Evolutionary conservation across 768 basidiomycete species (phyloP).

Genomic region (Mrakia hoshinonis): DNA sequence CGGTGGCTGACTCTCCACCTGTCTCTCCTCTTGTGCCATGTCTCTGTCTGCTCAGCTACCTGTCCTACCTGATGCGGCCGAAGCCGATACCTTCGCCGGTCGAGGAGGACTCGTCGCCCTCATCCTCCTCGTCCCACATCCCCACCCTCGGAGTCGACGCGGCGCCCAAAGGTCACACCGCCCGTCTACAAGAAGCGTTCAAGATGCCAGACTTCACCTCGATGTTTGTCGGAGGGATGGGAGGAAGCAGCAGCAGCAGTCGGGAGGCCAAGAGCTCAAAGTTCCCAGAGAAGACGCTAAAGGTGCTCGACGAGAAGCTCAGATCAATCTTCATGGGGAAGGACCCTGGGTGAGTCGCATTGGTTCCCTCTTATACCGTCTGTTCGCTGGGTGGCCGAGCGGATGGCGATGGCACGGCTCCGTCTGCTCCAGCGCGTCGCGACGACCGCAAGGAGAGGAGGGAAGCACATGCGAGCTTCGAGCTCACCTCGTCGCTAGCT

Average conservation of each 20-base stretch:
- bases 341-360: slow-evolving; percentile 66
- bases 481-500: neutral
- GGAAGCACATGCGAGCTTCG: slow-evolving; percentile 2
- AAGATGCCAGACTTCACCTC: slow-evolving; percentile 31
- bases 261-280: slow-evolving; percentile 73
- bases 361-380: neutral
- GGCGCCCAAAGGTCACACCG: slow-evolving; percentile 53
- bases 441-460: neutral
- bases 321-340: slow-evolving; percentile 90
- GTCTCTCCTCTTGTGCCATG: slow-evolving; percentile 11
- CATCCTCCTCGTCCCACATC: slow-evolving; percentile 45
- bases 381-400: neutral
- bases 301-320: slow-evolving; percentile 78
- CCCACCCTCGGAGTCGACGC: slow-evolving; percentile 57
- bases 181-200: slow-evolving; percentile 64
- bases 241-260: slow-evolving; percentile 37
- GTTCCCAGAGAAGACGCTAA: slow-evolving; percentile 88
- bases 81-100: slow-evolving; percentile 50
- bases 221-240: slow-evolving; percentile 24
- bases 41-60: slow-evolving; percentile 47
- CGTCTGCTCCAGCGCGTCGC: neutral
- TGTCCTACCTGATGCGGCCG: slow-evolving; percentile 52
- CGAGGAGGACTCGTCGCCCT: slow-evolving; percentile 31
- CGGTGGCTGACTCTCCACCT: neutral
- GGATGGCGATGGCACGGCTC: neutral